Conservation (phyloP, 1,139 yeast genomes). For the Diutina ranongensis region DNA sequence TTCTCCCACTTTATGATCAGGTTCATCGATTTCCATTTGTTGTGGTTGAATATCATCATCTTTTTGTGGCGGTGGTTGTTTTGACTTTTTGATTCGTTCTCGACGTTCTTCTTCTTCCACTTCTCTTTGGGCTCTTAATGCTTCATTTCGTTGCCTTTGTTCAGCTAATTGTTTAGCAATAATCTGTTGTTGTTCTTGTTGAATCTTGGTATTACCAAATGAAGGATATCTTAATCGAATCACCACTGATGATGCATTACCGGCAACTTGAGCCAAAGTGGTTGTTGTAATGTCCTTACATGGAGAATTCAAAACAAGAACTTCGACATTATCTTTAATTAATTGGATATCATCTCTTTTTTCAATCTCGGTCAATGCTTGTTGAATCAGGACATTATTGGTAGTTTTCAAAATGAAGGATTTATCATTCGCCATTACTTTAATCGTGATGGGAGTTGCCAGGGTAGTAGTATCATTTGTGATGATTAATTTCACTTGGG, state of each 20-base stretch:
- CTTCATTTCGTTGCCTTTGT: background rate
- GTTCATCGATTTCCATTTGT: background rate
- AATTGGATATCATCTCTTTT: background rate
- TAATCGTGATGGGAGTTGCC: background rate
- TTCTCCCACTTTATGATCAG: too few species aligned
- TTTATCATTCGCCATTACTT: background rate
- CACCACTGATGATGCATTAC: background rate
- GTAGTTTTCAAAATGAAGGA: background rate
- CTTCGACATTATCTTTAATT: background rate
- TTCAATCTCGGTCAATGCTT: background rate
- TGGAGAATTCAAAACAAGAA: background rate
- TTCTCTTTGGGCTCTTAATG: background rate
- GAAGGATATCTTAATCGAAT: slow-evolving; percentile 1
- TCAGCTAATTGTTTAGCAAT: slow-evolving; percentile 1
- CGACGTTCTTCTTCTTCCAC: background rate
- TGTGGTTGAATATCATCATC: background rate
- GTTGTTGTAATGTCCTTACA: background rate
- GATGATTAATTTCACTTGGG: background rate
- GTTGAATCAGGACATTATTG: background rate
- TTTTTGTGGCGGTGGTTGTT: background rate
- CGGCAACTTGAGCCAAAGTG: background rate
- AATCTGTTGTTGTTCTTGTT: background rate
- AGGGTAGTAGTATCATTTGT: background rate
- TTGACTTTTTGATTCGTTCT: background rate
- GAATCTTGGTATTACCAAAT: background rate